Percentiles rank a stretch among this genome's conserved stretches.
Evolutionary conservation across 345 rosid genomes (phyloP).

Genomic region (Brassica juncea): DNA sequence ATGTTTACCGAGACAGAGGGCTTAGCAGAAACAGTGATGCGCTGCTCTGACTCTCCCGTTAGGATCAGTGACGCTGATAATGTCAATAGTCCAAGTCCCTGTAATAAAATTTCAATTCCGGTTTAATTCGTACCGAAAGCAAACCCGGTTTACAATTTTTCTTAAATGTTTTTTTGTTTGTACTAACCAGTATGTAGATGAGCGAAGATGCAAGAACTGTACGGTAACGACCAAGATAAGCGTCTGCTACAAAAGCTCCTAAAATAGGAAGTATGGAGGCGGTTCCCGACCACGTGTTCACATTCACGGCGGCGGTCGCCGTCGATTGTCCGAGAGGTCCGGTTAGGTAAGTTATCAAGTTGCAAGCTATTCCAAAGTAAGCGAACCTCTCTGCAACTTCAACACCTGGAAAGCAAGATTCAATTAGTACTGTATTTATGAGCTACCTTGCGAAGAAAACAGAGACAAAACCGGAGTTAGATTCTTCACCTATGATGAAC

Average conservation of each 20-base stretch:
- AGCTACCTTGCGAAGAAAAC: background rate
- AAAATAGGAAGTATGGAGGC: conserved; percentile 47
- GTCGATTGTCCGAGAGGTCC: conserved; percentile 53
- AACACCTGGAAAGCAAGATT: conserved; percentile 27
- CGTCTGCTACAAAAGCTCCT: conserved; percentile 54
- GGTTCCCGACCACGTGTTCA: conserved; percentile 54
- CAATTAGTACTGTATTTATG: background rate
- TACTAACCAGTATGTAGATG: conserved; percentile 42
- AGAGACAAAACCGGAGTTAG: background rate
- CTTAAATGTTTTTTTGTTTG: background rate
- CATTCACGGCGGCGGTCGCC: conserved; percentile 50
- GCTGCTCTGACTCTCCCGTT: conserved; percentile 42
- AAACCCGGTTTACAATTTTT: conserved; percentile 8
- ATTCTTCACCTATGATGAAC: conserved; percentile 33
- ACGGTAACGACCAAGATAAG: conserved; percentile 59
- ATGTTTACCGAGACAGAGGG: conserved; percentile 42
- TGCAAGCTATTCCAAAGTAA: conserved; percentile 46
- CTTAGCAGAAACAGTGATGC: conserved; percentile 11
- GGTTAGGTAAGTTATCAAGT: conserved; percentile 50
- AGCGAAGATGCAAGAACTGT: conserved; percentile 45
- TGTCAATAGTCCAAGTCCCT: conserved; percentile 64
- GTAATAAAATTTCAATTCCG: conserved; percentile 19
- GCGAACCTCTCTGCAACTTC: conserved; percentile 59
- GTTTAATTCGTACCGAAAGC: background rate
- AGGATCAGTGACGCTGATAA: conserved; percentile 57